phyloP scores from a whole-genome alignment of 305 asterid genomes.

The Rubia tinctorum region DNA sequence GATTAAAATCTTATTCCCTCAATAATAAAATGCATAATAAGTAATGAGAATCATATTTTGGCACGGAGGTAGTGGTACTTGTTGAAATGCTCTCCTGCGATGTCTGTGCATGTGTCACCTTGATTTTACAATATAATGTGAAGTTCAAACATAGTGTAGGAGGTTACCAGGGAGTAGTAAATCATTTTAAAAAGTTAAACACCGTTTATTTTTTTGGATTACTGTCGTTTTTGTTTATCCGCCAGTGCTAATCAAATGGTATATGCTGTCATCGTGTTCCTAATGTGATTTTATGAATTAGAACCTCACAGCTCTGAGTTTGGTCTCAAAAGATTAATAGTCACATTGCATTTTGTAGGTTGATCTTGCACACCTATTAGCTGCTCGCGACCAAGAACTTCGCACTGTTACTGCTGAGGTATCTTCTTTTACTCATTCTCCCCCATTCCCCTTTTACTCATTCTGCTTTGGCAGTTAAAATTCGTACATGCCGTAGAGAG shows the following conservation, averaged over 20 bases:
- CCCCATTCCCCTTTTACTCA: not conserved
- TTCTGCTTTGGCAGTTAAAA: not conserved
- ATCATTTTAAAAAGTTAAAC: not conserved
- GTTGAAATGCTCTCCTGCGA: not conserved
- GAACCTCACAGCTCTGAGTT: not conserved
- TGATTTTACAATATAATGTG: not conserved
- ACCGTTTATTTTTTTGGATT: not conserved
- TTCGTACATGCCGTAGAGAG: not conserved
- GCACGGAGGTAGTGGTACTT: not conserved
- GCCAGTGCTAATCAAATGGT: not conserved
- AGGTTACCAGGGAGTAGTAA: not conserved
- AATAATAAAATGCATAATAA: too few relatives aligned
- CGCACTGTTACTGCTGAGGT: constrained; percentile 98
- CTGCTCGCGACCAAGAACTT: constrained; percentile 96
- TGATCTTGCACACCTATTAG: constrained; percentile 93
- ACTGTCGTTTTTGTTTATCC: not conserved
- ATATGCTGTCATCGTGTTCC: not conserved
- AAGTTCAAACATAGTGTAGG: not conserved
- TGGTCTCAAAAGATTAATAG: constrained; percentile 9
- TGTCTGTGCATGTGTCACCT: not conserved
- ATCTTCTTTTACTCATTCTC: constrained; percentile 4
- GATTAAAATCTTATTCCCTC: not conserved
- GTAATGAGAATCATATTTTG: too few relatives aligned
- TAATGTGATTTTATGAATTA: not conserved
- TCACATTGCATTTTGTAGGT: constrained; percentile 52